Base-by-base conservation (phyloP, 495 filamentous ascomycete species). In the Penicillium pulvis region DNA sequence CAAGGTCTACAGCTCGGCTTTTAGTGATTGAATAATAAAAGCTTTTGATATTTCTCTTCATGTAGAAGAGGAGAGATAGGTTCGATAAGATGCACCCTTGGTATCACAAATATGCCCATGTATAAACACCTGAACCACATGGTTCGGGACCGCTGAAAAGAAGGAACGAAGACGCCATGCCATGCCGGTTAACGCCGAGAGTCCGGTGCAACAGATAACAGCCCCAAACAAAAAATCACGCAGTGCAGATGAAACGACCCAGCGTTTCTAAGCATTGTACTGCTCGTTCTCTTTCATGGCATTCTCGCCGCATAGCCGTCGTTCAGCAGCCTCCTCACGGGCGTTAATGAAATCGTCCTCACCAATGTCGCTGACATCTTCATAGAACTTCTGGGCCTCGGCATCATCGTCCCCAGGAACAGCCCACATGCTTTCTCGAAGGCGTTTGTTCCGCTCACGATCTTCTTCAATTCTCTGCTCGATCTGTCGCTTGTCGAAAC, bases 391-490 rank as follows among this genome's bases (percentile, higher is more conserved):
- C 56, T 92, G 85, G 57, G 87, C 87, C 6, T 85, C 80, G 30
- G 88, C 85, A 3, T 69, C 72, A 42, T 83, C 77, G 33, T 80
- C 79, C 8, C 77, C 75, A 48, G 80, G 83, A 3, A 96, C 85
- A 2, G 90, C 88, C 94, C 95, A 98, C 68, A 93, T 93, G 62
- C 83, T 89, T 70, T 98, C 94, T 16, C 94, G 72, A 58, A 90
- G 76, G 39, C 94, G 77, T 78, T 98, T 98, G 73, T 98, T 96
- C 42, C 94, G 81, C 71, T 98, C 95, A 8, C 94, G 80, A 73
- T 98, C 94, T 69, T 98, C 94, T 61, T 98, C 95, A 60, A 98
- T 97, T 51, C 94, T 75, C 77, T 97, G 93, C 74, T 97, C 92
- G 36, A 96, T 90, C 77, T 93, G 87, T 55, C 87, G 83, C 70